Conservation (phyloP, 108 stramenopile genomes). For the Seminavis robusta region DNA sequence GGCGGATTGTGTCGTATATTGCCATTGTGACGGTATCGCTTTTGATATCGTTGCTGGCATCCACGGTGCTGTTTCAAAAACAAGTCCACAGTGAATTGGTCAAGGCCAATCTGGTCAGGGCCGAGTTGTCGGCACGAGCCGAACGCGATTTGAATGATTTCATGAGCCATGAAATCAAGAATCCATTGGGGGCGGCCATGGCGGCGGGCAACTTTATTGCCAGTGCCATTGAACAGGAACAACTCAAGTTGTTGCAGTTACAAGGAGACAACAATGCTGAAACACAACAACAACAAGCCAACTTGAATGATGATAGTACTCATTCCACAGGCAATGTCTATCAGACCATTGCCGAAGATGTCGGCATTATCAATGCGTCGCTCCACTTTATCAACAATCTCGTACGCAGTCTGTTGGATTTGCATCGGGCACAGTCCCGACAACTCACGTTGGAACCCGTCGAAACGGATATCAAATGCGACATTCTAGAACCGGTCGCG, state of each 20-base stretch:
- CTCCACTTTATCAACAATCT: conserved; percentile 53
- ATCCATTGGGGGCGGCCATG: conserved; percentile 29
- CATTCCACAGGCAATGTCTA: too few relatives aligned
- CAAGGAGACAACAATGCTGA: neutral
- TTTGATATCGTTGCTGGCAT: too few relatives aligned
- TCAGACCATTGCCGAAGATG: conserved; percentile 41
- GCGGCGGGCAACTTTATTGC: conserved; percentile 24
- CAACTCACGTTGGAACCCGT: conserved; percentile 26
- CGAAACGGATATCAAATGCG: conserved; percentile 12
- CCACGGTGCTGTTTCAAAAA: too few relatives aligned
- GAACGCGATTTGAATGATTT: conserved; percentile 57
- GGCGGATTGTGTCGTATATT: too few relatives aligned
- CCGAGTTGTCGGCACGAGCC: conserved; percentile 31
- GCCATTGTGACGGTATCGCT: too few relatives aligned
- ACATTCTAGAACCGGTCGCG: conserved; percentile 9
- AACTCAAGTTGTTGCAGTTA: neutral
- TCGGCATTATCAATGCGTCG: conserved; percentile 28
- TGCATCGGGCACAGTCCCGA: conserved; percentile 43
- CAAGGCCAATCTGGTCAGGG: conserved; percentile 44
- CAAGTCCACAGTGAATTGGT: too few relatives aligned
- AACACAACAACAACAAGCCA: too few relatives aligned
- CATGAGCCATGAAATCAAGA: conserved; percentile 35
- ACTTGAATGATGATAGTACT: too few relatives aligned
- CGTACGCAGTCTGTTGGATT: conserved; percentile 38
- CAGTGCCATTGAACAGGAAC: neutral